phyloP scores from a whole-genome alignment of 768 basidiomycete genomes.

The Paxillus involutus region DNA sequence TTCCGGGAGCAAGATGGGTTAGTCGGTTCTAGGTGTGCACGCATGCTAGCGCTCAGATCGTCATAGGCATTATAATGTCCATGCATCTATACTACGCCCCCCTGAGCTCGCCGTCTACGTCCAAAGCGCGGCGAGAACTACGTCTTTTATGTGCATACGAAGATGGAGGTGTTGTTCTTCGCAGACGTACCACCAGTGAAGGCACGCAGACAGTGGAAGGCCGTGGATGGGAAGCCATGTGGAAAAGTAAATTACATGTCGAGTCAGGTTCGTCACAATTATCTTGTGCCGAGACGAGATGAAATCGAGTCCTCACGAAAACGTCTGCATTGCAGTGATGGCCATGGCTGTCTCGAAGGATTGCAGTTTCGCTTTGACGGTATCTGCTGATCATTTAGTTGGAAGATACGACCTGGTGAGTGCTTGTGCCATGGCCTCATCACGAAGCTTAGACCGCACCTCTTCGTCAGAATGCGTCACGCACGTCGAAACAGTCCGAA shows the following conservation, averaged over 20 bases:
- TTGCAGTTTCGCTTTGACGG: slow-evolving; percentile 64
- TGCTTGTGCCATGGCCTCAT: not conserved
- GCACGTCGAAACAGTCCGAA: slow-evolving; percentile 12
- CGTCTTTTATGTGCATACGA: slow-evolving; percentile 80
- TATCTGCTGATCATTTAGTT: slow-evolving; percentile 83
- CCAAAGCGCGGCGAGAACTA: slow-evolving; percentile 39
- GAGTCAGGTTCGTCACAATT: slow-evolving; percentile 59
- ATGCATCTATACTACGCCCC: slow-evolving; percentile 58
- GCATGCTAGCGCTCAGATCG: not conserved
- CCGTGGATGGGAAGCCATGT: slow-evolving; percentile 68
- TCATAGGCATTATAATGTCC: slow-evolving; percentile 85
- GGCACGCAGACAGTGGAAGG: slow-evolving; percentile 58
- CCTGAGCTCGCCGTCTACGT: slow-evolving; percentile 31
- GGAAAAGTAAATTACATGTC: slow-evolving; percentile 65
- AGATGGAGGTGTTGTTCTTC: slow-evolving; percentile 79
- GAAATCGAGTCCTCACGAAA: not conserved
- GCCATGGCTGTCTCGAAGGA: slow-evolving; percentile 71
- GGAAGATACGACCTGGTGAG: slow-evolving; percentile 61
- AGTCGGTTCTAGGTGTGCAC: not conserved
- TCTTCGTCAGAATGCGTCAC: slow-evolving; percentile 3
- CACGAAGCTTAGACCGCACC: not conserved
- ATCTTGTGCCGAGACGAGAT: not conserved
- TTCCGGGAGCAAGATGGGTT: slow-evolving; percentile 59
- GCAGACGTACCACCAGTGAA: slow-evolving; percentile 41
- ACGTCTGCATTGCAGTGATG: slow-evolving; percentile 60